Conservation (phyloP, 129 eudicot genomes). For the Helianthus tuberosus region DNA sequence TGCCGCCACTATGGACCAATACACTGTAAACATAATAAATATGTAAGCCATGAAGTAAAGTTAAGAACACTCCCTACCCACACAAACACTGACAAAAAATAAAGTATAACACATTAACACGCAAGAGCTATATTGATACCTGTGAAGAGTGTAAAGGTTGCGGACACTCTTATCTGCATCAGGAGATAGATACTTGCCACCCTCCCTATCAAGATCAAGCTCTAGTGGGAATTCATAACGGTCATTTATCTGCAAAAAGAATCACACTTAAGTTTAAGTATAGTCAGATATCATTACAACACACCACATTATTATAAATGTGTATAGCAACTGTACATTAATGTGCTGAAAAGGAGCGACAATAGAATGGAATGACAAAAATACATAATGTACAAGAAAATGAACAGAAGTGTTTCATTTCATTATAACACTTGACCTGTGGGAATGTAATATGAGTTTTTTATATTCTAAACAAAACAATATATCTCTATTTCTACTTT, state of each 20-base stretch:
- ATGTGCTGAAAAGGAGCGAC: too few species aligned
- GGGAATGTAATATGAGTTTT: too few species aligned
- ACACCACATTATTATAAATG: neutral
- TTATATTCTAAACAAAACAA: too few species aligned
- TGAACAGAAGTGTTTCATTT: too few species aligned
- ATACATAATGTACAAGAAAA: too few species aligned
- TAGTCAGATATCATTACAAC: neutral
- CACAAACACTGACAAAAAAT: too few species aligned
- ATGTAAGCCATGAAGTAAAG: neutral
- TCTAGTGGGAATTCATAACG: slow-evolving; percentile 93
- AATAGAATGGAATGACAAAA: too few species aligned
- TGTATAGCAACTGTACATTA: too few species aligned
- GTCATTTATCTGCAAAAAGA: slow-evolving; percentile 78
- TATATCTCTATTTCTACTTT: too few species aligned
- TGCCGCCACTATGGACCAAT: slow-evolving; percentile 98
- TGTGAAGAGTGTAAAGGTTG: slow-evolving; percentile 92
- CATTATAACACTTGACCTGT: too few species aligned
- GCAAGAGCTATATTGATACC: slow-evolving; percentile 41
- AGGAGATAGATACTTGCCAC: slow-evolving; percentile 90
- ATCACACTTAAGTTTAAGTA: neutral
- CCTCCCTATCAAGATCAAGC: slow-evolving; percentile 93
- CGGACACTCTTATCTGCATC: slow-evolving; percentile 96
- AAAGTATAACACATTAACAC: neutral
- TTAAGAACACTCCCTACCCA: too few species aligned
- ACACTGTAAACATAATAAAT: slow-evolving; percentile 55